phyloP scores from a whole-genome alignment of 768 basidiomycete genomes.

The Leccinum truebloodii region DNA sequence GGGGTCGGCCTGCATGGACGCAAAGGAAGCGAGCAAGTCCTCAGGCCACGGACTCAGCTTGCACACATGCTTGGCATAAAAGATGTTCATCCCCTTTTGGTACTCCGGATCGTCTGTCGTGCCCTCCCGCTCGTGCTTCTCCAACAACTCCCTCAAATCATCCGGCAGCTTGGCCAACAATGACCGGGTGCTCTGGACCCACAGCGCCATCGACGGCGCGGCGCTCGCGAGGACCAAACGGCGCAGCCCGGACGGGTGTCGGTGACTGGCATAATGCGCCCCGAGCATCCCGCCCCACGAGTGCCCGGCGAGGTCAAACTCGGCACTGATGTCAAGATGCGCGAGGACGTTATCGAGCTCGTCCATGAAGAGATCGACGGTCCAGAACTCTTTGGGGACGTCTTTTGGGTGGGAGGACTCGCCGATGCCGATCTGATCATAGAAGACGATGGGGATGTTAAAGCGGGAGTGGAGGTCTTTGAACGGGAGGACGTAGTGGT shows the following conservation, averaged over 20 bases:
- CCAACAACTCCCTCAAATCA: slow-evolving; percentile 29
- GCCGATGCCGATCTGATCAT: slow-evolving; percentile 52
- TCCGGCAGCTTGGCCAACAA: slow-evolving; percentile 29
- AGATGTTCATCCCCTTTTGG: slow-evolving; percentile 29
- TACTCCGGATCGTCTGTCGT: slow-evolving; percentile 37
- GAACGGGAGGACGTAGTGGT: slow-evolving; percentile 43
- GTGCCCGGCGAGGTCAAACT: slow-evolving; percentile 53
- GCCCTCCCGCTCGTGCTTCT: slow-evolving; percentile 36
- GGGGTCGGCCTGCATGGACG: slow-evolving; percentile 29
- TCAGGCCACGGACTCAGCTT: slow-evolving; percentile 37
- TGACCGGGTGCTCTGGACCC: slow-evolving; percentile 26
- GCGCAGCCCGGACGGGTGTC: slow-evolving; percentile 41
- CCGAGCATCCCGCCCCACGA: slow-evolving; percentile 62
- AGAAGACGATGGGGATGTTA: slow-evolving; percentile 46
- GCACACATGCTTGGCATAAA: slow-evolving; percentile 39
- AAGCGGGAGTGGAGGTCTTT: slow-evolving; percentile 33
- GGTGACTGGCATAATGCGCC: slow-evolving; percentile 38
- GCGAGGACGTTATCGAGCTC: slow-evolving; percentile 52
- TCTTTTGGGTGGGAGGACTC: slow-evolving; percentile 43
- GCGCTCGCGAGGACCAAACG: slow-evolving; percentile 38
- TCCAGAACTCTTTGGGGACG: slow-evolving; percentile 40
- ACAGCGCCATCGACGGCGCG: slow-evolving; percentile 35
- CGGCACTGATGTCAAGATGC: slow-evolving; percentile 39
- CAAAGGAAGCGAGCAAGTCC: slow-evolving; percentile 31
- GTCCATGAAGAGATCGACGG: slow-evolving; percentile 50